Evolutionary conservation across 192 early-diverging fungal genomes (phyloP).

Genomic region (Chytriomyces confervae): DNA sequence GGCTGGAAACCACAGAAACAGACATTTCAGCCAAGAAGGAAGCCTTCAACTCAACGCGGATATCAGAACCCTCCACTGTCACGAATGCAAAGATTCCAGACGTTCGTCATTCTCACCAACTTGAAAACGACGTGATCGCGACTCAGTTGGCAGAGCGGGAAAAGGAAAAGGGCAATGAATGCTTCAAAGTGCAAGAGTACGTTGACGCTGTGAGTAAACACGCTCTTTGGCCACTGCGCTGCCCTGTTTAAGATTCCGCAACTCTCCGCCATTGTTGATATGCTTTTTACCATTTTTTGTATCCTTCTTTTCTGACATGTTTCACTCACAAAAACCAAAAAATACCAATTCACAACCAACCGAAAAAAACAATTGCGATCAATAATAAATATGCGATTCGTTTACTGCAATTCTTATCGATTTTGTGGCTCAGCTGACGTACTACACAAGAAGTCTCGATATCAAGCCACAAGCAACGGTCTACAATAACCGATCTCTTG

Average conservation of each 20-base stretch:
- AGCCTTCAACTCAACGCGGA: slow-evolving; percentile 18
- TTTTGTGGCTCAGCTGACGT: slow-evolving; percentile 17
- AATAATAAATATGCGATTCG: slow-evolving; percentile 1
- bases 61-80: slow-evolving; percentile 3
- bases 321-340: background rate
- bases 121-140: slow-evolving; percentile 16
- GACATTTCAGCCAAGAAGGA: background rate
- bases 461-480: slow-evolving; percentile 1
- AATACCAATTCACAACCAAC: background rate
- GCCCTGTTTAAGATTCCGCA: background rate
- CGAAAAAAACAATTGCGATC: background rate
- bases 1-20: slow-evolving; percentile 17
- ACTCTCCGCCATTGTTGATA: background rate
- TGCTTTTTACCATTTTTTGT: no score
- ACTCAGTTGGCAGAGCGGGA: slow-evolving; percentile 29
- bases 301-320: background rate
- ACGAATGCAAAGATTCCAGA: background rate
- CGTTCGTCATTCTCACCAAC: background rate
- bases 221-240: background rate
- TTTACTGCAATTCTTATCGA: background rate
- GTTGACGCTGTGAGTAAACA: slow-evolving; percentile 32
- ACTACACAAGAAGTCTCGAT: slow-evolving; percentile 36
- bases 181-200: slow-evolving; percentile 36
- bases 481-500: slow-evolving; percentile 38
- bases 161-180: slow-evolving; percentile 44